Conservation (phyloP, 805 yeast species). For the Scheffersomyces coipomensis region DNA sequence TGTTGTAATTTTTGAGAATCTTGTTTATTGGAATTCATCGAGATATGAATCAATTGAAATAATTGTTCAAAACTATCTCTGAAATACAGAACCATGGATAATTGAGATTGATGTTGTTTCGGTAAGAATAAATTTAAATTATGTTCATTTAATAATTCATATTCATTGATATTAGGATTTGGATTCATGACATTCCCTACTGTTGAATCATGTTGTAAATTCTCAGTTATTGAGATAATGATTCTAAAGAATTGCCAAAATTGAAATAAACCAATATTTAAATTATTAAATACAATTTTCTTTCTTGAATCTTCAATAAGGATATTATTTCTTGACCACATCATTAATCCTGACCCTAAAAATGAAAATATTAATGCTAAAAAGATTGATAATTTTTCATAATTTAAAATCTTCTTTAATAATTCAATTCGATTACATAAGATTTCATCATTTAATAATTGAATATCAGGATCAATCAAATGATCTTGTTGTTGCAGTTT, state of each 20-base stretch:
- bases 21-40: not conserved
- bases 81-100: not conserved
- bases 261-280: slow-evolving; percentile 34
- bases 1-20: not conserved
- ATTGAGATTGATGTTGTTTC: not conserved
- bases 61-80: not conserved
- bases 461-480: not conserved
- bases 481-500: not conserved
- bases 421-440: not conserved
- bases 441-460: not conserved
- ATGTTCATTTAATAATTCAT: slow-evolving; percentile 11
- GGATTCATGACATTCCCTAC: not conserved
- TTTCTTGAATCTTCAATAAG: slow-evolving; percentile 23
- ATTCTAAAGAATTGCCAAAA: slow-evolving; percentile 10
- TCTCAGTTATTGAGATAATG: slow-evolving; percentile 5
- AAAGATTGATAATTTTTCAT: slow-evolving; percentile 4
- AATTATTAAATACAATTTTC: slow-evolving; percentile 29
- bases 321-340: slow-evolving; percentile 23
- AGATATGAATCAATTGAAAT: not conserved
- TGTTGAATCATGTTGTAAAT: slow-evolving; percentile 5
- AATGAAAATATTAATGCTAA: slow-evolving; percentile 16
- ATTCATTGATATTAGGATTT: slow-evolving; percentile 6
- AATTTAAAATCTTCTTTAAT: slow-evolving; percentile 3
- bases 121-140: slow-evolving; percentile 6
- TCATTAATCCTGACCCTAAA: slow-evolving; percentile 23